A percentile compares a stretch with the other conserved stretches of the same genome.
Conservation (phyloP, 257 asterid genomes). For the Penstemon barbatus region DNA sequence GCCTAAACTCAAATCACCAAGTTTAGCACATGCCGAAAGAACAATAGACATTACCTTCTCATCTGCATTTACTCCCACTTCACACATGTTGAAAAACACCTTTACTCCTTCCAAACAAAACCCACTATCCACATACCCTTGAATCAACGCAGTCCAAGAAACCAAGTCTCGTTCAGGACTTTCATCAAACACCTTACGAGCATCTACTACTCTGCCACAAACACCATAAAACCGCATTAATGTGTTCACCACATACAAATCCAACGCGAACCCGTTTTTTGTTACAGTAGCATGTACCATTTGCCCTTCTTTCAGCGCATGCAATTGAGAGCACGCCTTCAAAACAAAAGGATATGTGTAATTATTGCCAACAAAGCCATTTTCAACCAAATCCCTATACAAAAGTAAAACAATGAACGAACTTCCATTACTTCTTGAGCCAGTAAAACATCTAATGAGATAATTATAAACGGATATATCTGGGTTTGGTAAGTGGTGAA, state of each 20-base stretch:
- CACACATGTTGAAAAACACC: constrained; percentile 36
- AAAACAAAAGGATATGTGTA: constrained; percentile 48
- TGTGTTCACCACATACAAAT: constrained; percentile 44
- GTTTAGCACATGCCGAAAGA: constrained; percentile 42
- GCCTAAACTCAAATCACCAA: constrained; percentile 43
- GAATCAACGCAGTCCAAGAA: constrained; percentile 46
- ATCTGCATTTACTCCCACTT: constrained; percentile 32
- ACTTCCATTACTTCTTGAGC: constrained; percentile 22
- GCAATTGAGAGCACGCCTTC: constrained; percentile 38
- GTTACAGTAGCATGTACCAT: constrained; percentile 38
- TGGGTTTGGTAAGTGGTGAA: constrained; percentile 27
- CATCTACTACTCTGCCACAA: constrained; percentile 31
- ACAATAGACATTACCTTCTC: constrained; percentile 42
- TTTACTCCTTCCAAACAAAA: constrained; percentile 35
- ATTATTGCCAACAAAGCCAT: constrained; percentile 34
- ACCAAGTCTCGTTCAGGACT: constrained; percentile 39
- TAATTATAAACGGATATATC: constrained; percentile 27
- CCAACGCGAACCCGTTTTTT: constrained; percentile 38
- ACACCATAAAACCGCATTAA: constrained; percentile 39
- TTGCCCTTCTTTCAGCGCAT: constrained; percentile 33
- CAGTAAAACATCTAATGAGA: constrained; percentile 28
- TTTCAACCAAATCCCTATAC: constrained; percentile 27
- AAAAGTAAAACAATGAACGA: constrained; percentile 14
- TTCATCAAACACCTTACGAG: constrained; percentile 40
- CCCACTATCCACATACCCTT: constrained; percentile 43